Conservation (phyloP, 2,329 filamentous ascomycete genomes). For the Ascochyta pisi region DNA sequence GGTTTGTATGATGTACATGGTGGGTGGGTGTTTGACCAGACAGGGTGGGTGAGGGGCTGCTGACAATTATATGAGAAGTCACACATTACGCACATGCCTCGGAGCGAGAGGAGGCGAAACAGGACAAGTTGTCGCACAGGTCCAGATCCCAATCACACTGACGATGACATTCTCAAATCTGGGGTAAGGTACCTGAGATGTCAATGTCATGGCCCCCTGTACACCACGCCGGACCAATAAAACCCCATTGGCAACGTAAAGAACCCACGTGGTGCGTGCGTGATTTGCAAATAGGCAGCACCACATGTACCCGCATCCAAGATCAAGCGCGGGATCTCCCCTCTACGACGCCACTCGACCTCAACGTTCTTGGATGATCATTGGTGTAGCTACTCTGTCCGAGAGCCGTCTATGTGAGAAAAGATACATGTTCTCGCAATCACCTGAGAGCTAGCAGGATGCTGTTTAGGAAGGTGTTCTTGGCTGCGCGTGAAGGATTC, state of each 20-base stretch:
- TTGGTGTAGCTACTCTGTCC: background rate
- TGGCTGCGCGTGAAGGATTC: constrained; percentile 3
- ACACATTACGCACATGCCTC: background rate
- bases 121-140: constrained; percentile 2
- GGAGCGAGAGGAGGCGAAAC: constrained; percentile 5
- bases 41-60: background rate
- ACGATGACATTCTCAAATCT: constrained; percentile 13
- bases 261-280: background rate
- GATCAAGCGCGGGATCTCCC: background rate
- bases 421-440: background rate
- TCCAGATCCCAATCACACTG: constrained; percentile 9
- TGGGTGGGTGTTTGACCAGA: background rate
- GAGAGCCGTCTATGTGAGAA: background rate
- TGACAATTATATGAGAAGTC: background rate
- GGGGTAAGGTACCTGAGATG: constrained; percentile 10
- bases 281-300: background rate
- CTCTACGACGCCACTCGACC: background rate
- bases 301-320: constrained; percentile 4
- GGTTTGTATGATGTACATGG: constrained; percentile 31
- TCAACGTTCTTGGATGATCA: background rate
- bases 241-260: constrained; percentile 3
- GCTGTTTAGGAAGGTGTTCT: constrained; percentile 1
- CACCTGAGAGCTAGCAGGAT: background rate
- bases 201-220: constrained; percentile 9
- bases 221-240: constrained; percentile 3